Conservation (phyloP, 306 rosid species). For the Crataegus laevigata region DNA sequence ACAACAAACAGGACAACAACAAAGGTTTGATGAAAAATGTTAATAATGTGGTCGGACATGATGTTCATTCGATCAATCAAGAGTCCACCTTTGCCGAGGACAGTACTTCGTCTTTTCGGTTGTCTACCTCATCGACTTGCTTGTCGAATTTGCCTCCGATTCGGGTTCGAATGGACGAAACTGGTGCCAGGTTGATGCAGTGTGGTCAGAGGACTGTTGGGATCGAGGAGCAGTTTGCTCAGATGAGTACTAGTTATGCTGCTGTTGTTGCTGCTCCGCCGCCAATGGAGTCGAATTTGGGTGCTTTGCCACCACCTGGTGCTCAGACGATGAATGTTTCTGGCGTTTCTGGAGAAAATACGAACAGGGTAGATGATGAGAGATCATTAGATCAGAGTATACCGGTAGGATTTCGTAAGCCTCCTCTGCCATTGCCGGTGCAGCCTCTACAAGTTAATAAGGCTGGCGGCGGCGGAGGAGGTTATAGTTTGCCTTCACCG, state of each 20-base stretch:
- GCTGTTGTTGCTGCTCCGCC: constrained; percentile 38
- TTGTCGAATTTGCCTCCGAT: constrained; percentile 78
- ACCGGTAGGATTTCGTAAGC: constrained; percentile 46
- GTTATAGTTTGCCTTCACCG: constrained; percentile 65
- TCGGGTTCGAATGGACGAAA: constrained; percentile 63
- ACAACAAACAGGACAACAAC: constrained; percentile 29
- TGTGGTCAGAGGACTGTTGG: constrained; percentile 42
- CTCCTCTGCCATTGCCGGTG: constrained; percentile 62
- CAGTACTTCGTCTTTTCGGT: constrained; percentile 34
- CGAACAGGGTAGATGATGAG: constrained; percentile 63
- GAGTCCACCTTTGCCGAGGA: constrained; percentile 60
- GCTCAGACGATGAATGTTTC: neutral
- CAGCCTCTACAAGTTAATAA: constrained; percentile 56
- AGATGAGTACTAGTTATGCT: constrained; percentile 35
- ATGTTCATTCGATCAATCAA: constrained; percentile 31
- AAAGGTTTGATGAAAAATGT: constrained; percentile 4
- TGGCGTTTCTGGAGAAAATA: constrained; percentile 27
- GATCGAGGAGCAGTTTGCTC: constrained; percentile 69
- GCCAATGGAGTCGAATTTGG: neutral
- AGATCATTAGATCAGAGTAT: constrained; percentile 51
- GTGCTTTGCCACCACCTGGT: constrained; percentile 9
- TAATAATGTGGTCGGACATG: constrained; percentile 18
- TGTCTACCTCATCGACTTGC: constrained; percentile 62
- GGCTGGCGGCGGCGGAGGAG: constrained; percentile 30
- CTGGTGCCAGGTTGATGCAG: constrained; percentile 33